Conservation (phyloP, 257 asterid genomes). For the Salvia miltiorrhiza region DNA sequence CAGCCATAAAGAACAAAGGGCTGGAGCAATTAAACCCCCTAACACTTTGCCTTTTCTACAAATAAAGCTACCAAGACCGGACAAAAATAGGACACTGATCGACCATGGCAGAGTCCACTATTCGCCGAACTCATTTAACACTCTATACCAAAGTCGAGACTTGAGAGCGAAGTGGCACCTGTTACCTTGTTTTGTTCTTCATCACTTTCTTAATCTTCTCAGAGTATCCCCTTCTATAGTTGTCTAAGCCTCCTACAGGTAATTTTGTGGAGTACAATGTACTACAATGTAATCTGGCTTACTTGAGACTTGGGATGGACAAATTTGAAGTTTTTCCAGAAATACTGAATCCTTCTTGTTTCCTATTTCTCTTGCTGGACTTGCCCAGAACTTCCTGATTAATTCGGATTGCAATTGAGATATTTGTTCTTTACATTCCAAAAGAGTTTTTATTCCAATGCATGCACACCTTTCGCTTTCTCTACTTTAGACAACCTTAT, state of each 20-base stretch:
- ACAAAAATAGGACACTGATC: not conserved
- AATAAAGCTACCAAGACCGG: not conserved
- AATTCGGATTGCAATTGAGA: not conserved
- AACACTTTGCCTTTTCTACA: not conserved
- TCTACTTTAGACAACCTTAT: not conserved
- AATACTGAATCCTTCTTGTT: not conserved
- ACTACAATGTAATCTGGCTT: constrained; percentile 6
- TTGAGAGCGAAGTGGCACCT: not conserved
- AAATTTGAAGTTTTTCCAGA: not conserved
- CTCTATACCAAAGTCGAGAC: not conserved
- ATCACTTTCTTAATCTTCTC: not conserved
- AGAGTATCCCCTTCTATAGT: not conserved
- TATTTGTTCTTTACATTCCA: not conserved
- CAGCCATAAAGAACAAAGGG: not conserved
- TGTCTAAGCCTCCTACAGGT: not conserved
- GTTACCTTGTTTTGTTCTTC: not conserved
- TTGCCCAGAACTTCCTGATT: not conserved
- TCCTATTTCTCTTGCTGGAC: constrained; percentile 1
- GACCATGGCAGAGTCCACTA: not conserved
- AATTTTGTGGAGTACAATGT: not conserved
- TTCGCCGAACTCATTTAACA: not conserved
- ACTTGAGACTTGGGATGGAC: not conserved
- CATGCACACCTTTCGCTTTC: not conserved
- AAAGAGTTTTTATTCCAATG: not conserved
- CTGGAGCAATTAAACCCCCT: not conserved